Evolutionary conservation across 805 yeast species (phyloP).

Genomic region (Priceomyces castillae): DNA sequence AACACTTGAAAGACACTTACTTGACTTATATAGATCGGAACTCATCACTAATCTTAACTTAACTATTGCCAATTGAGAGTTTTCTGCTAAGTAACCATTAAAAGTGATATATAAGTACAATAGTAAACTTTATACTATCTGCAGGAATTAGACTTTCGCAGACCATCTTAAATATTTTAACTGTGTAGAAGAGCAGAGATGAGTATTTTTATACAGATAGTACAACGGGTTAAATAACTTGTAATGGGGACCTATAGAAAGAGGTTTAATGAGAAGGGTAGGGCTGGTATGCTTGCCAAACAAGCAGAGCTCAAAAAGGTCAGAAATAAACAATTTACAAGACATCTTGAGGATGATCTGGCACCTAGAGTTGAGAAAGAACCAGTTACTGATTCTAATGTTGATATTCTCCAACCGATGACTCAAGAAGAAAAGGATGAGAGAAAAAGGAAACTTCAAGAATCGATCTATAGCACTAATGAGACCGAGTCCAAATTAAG

Average conservation of each 20-base stretch:
- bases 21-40: conserved; percentile 4
- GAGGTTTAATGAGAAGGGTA: conserved; percentile 81
- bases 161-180: conserved; percentile 1
- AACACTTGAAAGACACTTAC: not conserved
- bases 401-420: conserved; percentile 61
- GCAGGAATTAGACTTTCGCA: not conserved
- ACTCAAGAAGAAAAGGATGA: conserved; percentile 59
- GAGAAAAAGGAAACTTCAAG: conserved; percentile 62
- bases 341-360: conserved; percentile 44
- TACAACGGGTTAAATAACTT: not conserved
- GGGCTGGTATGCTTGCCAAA: conserved; percentile 79
- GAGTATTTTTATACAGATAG: not conserved
- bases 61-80: no score
- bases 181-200: conserved; percentile 1
- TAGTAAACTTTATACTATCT: not conserved
- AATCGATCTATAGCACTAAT: conserved; percentile 55
- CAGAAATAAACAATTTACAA: conserved; percentile 65
- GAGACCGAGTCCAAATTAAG: conserved; percentile 64
- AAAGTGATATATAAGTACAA: not conserved
- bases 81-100: no score
- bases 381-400: conserved; percentile 60
- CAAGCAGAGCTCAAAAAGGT: conserved; percentile 65
- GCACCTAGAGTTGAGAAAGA: no score
- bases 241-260: conserved; percentile 78
- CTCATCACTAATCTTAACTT: not conserved